Evolutionary conservation across 495 filamentous ascomycete species (phyloP).

Genomic region (Entonaema liquescens): DNA sequence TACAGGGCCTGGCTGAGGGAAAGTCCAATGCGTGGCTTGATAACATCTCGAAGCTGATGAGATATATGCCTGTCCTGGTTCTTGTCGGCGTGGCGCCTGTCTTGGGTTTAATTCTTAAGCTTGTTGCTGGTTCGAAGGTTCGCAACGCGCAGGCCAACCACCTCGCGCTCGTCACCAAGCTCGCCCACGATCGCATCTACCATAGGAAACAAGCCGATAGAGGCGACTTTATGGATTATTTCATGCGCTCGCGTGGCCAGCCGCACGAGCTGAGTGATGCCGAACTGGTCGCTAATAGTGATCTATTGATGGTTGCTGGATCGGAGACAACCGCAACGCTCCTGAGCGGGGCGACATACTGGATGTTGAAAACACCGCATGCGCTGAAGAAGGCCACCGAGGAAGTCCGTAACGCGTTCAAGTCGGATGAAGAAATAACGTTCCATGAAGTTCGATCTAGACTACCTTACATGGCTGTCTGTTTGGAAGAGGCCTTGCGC

Average conservation of each 20-base stretch:
- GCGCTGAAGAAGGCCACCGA: slow-evolving; percentile 55
- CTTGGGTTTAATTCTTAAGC: slow-evolving; percentile 42
- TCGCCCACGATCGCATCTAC: slow-evolving; percentile 47
- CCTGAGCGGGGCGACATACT: slow-evolving; percentile 62
- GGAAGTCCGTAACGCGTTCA: slow-evolving; percentile 64
- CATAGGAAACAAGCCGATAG: slow-evolving; percentile 44
- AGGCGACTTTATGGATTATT: slow-evolving; percentile 47
- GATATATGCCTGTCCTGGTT: slow-evolving; percentile 36
- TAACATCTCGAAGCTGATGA: slow-evolving; percentile 45
- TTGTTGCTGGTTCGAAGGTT: slow-evolving; percentile 47
- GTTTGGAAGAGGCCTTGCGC: slow-evolving; percentile 66
- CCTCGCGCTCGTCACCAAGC: slow-evolving; percentile 39
- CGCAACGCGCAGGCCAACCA: slow-evolving; percentile 46
- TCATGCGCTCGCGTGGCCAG: slow-evolving; percentile 39
- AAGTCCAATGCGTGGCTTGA: slow-evolving; percentile 53
- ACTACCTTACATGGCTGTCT: slow-evolving; percentile 65
- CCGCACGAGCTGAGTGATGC: slow-evolving; percentile 51
- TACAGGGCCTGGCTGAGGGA: slow-evolving; percentile 57
- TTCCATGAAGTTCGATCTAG: slow-evolving; percentile 52
- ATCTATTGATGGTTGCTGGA: slow-evolving; percentile 61
- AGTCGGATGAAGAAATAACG: slow-evolving; percentile 60
- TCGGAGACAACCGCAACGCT: slow-evolving; percentile 70
- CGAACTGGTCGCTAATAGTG: slow-evolving; percentile 54
- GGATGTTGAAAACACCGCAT: slow-evolving; percentile 58
- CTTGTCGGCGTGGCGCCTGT: slow-evolving; percentile 46